Evolutionary conservation across 139 green algal genomes (phyloP).

Genomic region (Monoraphidium neglectum): DNA sequence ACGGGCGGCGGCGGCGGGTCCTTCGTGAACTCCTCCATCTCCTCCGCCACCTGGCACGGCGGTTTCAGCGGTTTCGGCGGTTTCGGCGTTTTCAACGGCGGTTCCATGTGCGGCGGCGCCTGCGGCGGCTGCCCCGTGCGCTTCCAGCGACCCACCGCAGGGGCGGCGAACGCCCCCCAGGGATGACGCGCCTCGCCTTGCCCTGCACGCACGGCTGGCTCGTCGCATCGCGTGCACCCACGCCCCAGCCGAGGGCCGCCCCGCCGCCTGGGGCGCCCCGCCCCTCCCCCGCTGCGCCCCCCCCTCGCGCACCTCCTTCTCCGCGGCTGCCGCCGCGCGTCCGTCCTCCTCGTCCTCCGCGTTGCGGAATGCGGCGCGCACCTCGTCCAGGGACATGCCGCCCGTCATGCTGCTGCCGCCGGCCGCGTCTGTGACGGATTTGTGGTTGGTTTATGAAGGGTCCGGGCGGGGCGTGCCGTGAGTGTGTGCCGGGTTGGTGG

Average conservation of each 20-base stretch:
- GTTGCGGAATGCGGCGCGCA: constrained; percentile 64
- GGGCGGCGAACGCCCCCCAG: too few relatives aligned
- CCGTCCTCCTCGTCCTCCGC: constrained; percentile 85
- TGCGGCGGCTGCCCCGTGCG: not conserved
- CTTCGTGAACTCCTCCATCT: constrained; percentile 59
- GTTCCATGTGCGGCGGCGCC: not conserved
- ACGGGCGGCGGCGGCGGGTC: constrained; percentile 27
- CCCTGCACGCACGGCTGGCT: too few relatives aligned
- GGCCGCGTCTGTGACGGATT: not conserved
- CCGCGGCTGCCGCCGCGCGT: constrained; percentile 67
- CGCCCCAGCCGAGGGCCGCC: too few relatives aligned
- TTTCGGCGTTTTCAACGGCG: constrained; percentile 8
- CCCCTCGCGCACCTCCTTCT: constrained; percentile 12
- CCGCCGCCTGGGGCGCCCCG: too few relatives aligned
- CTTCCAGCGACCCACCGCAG: not conserved
- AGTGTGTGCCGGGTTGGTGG: not conserved
- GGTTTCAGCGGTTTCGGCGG: too few relatives aligned
- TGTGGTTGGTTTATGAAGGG: not conserved
- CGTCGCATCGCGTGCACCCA: too few relatives aligned
- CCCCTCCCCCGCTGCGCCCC: too few relatives aligned
- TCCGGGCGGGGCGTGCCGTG: not conserved
- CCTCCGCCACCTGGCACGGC: constrained; percentile 45
- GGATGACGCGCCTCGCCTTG: too few relatives aligned
- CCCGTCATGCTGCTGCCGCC: constrained; percentile 8
- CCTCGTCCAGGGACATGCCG: constrained; percentile 13